Percentiles rank a stretch among this genome's conserved stretches.
phyloP scores from a whole-genome alignment of 805 yeast genomes.

The Sugiyamaella mastotermitis region DNA sequence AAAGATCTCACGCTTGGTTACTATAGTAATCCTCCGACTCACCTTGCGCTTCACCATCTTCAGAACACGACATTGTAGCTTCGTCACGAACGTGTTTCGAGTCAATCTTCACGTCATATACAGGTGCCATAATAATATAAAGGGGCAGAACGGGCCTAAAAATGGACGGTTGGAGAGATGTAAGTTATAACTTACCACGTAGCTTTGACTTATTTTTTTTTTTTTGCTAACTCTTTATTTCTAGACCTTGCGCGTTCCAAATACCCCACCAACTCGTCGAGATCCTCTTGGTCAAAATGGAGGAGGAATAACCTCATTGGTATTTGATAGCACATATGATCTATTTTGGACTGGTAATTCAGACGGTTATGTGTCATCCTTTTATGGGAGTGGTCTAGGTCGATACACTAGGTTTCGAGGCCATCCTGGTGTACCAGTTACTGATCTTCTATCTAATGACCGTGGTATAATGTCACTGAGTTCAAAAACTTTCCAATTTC shows the following conservation, averaged over 20 bases:
- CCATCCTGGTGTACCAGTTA: slow-evolving; percentile 26
- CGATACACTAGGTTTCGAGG: slow-evolving; percentile 50
- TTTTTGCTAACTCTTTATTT: not conserved
- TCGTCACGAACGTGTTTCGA: not conserved
- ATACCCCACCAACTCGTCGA: slow-evolving; percentile 15
- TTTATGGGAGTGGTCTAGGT: slow-evolving; percentile 40
- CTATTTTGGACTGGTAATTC: slow-evolving; percentile 82
- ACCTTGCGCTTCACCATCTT: not conserved
- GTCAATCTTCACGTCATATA: not conserved
- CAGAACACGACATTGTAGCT: not conserved
- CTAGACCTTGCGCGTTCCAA: slow-evolving; percentile 17
- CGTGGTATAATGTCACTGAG: slow-evolving; percentile 57
- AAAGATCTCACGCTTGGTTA: not conserved
- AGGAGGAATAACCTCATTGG: slow-evolving; percentile 25
- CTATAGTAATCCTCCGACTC: not conserved
- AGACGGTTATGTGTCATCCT: slow-evolving; percentile 38
- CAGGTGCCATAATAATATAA: not conserved
- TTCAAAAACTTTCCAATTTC: slow-evolving; percentile 43
- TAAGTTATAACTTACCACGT: slow-evolving; percentile 4
- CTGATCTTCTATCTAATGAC: slow-evolving; percentile 47
- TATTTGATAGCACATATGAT: slow-evolving; percentile 69
- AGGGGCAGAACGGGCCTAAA: slow-evolving; percentile 3
- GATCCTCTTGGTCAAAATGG: slow-evolving; percentile 14
- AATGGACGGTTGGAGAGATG: slow-evolving; percentile 20
- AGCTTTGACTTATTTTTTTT: not conserved